These are phyloP conservation scores for Calonectria honghensis DNA, from an alignment of 2,329 filamentous ascomycete genomes.

Conservation along the genomic window DNA sequence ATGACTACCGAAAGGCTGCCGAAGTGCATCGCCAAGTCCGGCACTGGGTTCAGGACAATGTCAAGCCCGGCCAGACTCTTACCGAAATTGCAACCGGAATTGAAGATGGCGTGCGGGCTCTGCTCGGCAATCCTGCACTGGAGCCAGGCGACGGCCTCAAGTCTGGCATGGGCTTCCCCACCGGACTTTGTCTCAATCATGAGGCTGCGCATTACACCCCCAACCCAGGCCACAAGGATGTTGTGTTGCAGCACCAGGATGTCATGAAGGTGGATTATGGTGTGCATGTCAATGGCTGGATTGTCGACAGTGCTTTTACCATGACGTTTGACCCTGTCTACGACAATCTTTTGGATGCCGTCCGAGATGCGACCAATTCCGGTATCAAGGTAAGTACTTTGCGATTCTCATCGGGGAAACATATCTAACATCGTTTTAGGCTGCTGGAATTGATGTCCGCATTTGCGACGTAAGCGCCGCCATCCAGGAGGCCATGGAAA, in stretches of 20 bases:
- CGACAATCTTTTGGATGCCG: slow-evolving; percentile 81
- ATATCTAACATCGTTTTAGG: slow-evolving; percentile 42
- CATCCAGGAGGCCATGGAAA: slow-evolving; percentile 93
- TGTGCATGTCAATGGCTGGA: slow-evolving; percentile 84
- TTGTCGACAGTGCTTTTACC: slow-evolving; percentile 86
- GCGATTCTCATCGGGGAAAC: rapidly evolving
- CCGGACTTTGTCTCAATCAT: slow-evolving; percentile 86
- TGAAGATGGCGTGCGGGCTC: slow-evolving; percentile 83
- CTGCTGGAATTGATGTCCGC: slow-evolving; percentile 89
- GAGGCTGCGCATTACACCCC: slow-evolving; percentile 89
- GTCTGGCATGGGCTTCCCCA: slow-evolving; percentile 88
- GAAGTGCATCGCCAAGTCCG: slow-evolving; percentile 89
- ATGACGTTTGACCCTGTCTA: slow-evolving; percentile 83
- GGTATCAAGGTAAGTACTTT: slow-evolving; percentile 75
- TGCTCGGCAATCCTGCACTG: slow-evolving; percentile 83
- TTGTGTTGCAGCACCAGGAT: slow-evolving; percentile 79
- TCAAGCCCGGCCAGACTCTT: slow-evolving; percentile 85
- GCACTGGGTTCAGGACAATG: slow-evolving; percentile 84
- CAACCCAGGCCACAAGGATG: slow-evolving; percentile 84
- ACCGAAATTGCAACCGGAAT: slow-evolving; percentile 88
- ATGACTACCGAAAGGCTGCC: slow-evolving; percentile 85
- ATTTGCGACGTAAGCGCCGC: slow-evolving; percentile 87
- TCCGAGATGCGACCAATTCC: slow-evolving; percentile 86
- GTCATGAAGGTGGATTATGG: slow-evolving; percentile 88
- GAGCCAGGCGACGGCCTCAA: slow-evolving; percentile 84